Evolutionary conservation across 2,329 filamentous ascomycete species (phyloP).

Genomic region (Triangularia verruculosa): DNA sequence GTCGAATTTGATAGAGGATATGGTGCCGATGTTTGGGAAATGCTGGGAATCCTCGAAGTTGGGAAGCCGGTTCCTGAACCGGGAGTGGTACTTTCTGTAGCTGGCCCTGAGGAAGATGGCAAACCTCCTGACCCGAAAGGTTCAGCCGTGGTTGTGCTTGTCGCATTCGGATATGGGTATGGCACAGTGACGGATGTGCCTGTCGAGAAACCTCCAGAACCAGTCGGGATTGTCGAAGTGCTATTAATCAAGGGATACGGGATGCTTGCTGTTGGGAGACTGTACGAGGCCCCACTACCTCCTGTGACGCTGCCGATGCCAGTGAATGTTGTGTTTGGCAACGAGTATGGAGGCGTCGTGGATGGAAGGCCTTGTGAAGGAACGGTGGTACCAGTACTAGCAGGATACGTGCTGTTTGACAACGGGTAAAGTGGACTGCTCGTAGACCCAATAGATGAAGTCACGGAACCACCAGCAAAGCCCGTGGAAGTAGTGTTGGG

Average conservation of each 20-base stretch:
- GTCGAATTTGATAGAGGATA: conserved; percentile 20
- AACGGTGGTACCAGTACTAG: conserved; percentile 10
- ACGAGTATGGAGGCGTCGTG: conserved; percentile 8
- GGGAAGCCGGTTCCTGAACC: not conserved
- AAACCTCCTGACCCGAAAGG: not conserved
- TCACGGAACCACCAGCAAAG: not conserved
- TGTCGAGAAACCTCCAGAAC: conserved; percentile 1
- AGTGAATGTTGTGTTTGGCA: conserved; percentile 5
- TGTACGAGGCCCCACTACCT: not conserved
- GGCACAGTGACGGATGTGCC: conserved; percentile 1
- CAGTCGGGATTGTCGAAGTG: not conserved
- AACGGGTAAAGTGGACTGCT: conserved; percentile 16
- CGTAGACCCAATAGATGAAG: not conserved
- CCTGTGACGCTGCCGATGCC: not conserved
- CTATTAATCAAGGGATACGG: not conserved
- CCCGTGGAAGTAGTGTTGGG: conserved; percentile 11
- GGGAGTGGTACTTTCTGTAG: not conserved
- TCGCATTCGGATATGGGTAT: not conserved
- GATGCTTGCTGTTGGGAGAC: not conserved
- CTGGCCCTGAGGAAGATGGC: not conserved
- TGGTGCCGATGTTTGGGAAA: conserved; percentile 14
- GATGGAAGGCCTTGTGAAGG: not conserved
- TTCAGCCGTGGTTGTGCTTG: not conserved
- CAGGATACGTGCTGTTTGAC: conserved; percentile 8
- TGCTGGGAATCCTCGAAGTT: not conserved